These are phyloP conservation scores for Hypsizygus marmoreus DNA, from an alignment of 768 basidiomycete species.

Conservation along the genomic window DNA sequence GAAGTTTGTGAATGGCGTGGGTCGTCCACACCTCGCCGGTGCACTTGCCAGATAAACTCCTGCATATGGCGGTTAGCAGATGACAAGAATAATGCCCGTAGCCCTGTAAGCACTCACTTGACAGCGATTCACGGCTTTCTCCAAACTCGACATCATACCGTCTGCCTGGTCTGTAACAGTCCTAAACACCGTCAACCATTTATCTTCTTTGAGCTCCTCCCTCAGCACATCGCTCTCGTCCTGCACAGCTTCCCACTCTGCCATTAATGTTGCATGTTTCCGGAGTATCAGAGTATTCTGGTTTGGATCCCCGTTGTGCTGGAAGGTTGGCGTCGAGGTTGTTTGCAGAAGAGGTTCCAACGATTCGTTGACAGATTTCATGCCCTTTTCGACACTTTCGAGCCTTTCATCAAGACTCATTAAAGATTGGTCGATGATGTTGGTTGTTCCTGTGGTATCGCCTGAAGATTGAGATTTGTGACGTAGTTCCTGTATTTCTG, in stretches of 20 bases:
- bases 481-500: slow-evolving; percentile 91
- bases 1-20: slow-evolving; percentile 43
- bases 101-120: slow-evolving; percentile 53
- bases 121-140: slow-evolving; percentile 90
- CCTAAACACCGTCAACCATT: slow-evolving; percentile 94
- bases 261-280: slow-evolving; percentile 71
- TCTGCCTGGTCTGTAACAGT: slow-evolving; percentile 94
- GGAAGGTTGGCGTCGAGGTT: slow-evolving; percentile 48
- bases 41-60: slow-evolving; percentile 89
- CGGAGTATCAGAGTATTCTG: slow-evolving; percentile 58
- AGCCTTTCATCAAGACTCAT: slow-evolving; percentile 79
- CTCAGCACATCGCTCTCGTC: slow-evolving; percentile 78
- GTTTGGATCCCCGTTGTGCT: slow-evolving; percentile 35
- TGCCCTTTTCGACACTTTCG: slow-evolving; percentile 69
- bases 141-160: slow-evolving; percentile 95
- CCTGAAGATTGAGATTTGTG: slow-evolving; percentile 76
- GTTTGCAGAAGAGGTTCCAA: slow-evolving; percentile 59
- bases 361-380: slow-evolving; percentile 67
- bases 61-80: slow-evolving; percentile 28
- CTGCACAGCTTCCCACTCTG: slow-evolving; percentile 83
- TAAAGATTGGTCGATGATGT: slow-evolving; percentile 79
- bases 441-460: slow-evolving; percentile 59
- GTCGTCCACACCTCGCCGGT: slow-evolving; percentile 54
- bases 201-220: slow-evolving; percentile 96
- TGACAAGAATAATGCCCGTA: slow-evolving; percentile 8